Base-by-base conservation (phyloP, 2,329 filamentous ascomycete species). In the Cladosporium halotolerans region DNA sequence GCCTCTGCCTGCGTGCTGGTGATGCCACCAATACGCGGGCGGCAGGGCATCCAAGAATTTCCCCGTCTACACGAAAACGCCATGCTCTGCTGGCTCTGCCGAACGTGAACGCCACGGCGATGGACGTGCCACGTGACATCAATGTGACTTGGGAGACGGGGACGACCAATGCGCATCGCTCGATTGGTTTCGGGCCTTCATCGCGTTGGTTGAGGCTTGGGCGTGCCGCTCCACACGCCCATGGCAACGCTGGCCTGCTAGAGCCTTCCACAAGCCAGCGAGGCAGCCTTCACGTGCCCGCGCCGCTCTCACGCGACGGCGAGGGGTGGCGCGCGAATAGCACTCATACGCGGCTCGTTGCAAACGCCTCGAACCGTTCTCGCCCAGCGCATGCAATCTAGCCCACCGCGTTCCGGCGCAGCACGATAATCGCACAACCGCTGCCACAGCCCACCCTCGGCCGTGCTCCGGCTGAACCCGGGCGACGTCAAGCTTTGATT, bases 101-200 rank as follows among this genome's bases (percentile, higher is more conserved):
- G 23, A 28, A 28, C 23, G 16, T 18, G 16, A 28, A 28, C 23
- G 23, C 23, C 23, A 28, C 23, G 23, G 7, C 23, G 7, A 28
- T 28, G 23, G 7, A 28, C 23, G 23, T 6, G 48, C 48, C 48
- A 51, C 48, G 48, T 51, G 48, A 51, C 48, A 44, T 43, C 48
- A 51, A 36, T 34, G 48, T 51, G 31, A 51, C 48, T 28, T 18
- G 11, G 45, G 45, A 16, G 36, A 5, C 23, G 23, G 45, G 5
- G 28, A 39, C 33, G 46, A 40, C 46, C 36, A 41, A 41, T 31
- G 42, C 13, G 23, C 38, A 40, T 49, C 38, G 45, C 38, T 47
- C 45, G 45, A 47, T 7, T 34, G 38, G 38, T 51, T 43, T 51
- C 48, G 48, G 48, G 48, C 48, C 48, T 51, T 38, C 36, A 39